Base-by-base conservation (phyloP, 352 stramenopile species). In the Phytophthora melonis region DNA sequence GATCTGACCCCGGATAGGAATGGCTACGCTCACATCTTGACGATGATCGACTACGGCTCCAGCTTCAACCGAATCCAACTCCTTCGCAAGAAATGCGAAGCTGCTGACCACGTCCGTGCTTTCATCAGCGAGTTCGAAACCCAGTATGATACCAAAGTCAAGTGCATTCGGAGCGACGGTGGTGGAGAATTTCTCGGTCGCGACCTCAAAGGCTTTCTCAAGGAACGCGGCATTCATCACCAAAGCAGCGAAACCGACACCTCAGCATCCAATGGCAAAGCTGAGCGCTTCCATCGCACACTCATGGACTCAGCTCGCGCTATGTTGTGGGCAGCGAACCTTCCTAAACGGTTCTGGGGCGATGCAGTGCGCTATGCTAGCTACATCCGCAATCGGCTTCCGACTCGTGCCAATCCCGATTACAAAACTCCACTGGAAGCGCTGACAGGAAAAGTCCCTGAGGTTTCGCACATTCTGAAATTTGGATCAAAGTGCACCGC, bases 61-160 rank as follows among this genome's bases (percentile, higher is more conserved):
- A 55, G n/a, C 8, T 70, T 54, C 55, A 75, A 75, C 16, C 56
- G 49, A 2, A 25, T 75, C 0, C 61, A 70, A 11, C 18, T 75
- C 11, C 45, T 71, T 27, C 25, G 25, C 25, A 27, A 27, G 36
- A 6, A 6, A 69, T 60, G n/a, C 36, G 67, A 64, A 45, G 66
- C 64, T 7, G 10, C 8, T 3, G 30, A 36, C 8, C 39, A 50
- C 3, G 11, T 68, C 5, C 36, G 50, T 13, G 18, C 25, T 0
- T 61, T 68, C 23, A 10, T 66, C 14, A 13, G 43, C 3, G 49
- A 67, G 16, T 58, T 67, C 16, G 11, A 67, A 34, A 19, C 27
- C 8, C 60, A 60, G 21, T 52, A n/a, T 23, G 25, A 27, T 3
- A 27, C 25, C 25, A 27, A 27, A 27, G 25, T 66, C n/a, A 58